Percentiles rank a stretch among this genome's conserved stretches.
These are phyloP conservation scores for Mycena floridula DNA, from an alignment of 768 basidiomycete genomes.

Conservation along the genomic window DNA sequence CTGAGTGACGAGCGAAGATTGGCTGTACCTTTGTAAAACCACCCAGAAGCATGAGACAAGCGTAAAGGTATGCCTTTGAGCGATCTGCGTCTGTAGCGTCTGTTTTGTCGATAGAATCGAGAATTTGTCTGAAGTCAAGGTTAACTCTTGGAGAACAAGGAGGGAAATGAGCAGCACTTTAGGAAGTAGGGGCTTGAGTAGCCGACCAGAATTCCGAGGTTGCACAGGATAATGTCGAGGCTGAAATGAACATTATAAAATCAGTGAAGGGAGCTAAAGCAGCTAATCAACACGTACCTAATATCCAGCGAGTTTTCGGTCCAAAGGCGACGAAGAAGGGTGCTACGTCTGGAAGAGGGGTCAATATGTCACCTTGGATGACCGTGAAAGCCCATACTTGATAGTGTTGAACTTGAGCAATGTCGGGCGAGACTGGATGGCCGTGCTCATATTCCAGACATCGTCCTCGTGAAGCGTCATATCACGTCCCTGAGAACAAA, in stretches of 20 bases:
- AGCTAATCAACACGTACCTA: constrained; percentile 22
- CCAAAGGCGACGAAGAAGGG: constrained; percentile 37
- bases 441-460: constrained; percentile 67
- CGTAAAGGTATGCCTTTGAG: constrained; percentile 69
- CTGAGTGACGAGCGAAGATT: background rate
- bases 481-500: constrained; percentile 29
- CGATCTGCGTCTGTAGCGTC: constrained; percentile 43
- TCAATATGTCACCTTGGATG: background rate
- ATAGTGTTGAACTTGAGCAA: constrained; percentile 44
- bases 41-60: constrained; percentile 65
- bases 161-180: constrained; percentile 39
- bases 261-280: background rate
- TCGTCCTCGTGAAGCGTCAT: constrained; percentile 64
- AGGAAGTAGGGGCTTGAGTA: constrained; percentile 85
- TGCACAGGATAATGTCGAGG: constrained; percentile 62
- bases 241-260: constrained; percentile 18
- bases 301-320: constrained; percentile 42
- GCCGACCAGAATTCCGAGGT: constrained; percentile 65
- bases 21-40: constrained; percentile 44
- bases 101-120: constrained; percentile 45
- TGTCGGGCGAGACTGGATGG: constrained; percentile 57
- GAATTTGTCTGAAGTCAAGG: constrained; percentile 35
- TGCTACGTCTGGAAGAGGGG: constrained; percentile 22
- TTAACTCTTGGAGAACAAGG: constrained; percentile 6
- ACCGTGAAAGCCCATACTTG: constrained; percentile 18